These are phyloP conservation scores for Rhamnella rubrinervis DNA, from an alignment of 331 rosid species.

Conservation along the genomic window DNA sequence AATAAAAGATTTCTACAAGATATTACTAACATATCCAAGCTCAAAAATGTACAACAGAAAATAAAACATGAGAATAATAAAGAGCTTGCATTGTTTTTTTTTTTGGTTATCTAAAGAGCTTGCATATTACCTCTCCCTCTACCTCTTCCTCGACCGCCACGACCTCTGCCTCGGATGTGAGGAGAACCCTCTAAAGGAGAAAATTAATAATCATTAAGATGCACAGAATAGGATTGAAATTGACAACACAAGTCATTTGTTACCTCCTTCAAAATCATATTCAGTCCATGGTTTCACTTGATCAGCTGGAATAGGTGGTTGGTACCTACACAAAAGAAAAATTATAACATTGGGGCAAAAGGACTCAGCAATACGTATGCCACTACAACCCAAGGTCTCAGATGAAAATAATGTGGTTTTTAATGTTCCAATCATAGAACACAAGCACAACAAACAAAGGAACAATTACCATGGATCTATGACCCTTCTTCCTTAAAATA, in stretches of 20 bases:
- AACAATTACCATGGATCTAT: too few species aligned
- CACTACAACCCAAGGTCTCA: too few species aligned
- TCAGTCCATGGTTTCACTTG: conserved; percentile 23
- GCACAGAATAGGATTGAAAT: not conserved
- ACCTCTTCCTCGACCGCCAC: conserved; percentile 21
- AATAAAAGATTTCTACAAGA: not conserved
- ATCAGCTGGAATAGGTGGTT: conserved; percentile 20
- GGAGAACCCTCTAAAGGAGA: conserved; percentile 17
- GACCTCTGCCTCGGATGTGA: conserved; percentile 16
- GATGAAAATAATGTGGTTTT: too few species aligned
- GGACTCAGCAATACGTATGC: not conserved
- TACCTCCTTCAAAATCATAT: conserved; percentile 26
- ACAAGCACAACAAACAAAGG: too few species aligned
- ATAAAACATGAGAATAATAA: not conserved
- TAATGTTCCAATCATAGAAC: too few species aligned
- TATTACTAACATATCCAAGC: not conserved
- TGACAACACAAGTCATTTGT: not conserved
- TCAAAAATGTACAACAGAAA: not conserved
- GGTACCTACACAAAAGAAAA: conserved; percentile 5
- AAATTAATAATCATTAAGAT: not conserved
- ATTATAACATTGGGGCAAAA: not conserved
- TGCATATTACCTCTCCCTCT: conserved; percentile 14
- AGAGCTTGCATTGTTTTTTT: not conserved
- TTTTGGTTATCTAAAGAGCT: not conserved
- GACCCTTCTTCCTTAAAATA: too few species aligned